Conservation (phyloP, 768 basidiomycete genomes). For the Crassisporium funariophilum region DNA sequence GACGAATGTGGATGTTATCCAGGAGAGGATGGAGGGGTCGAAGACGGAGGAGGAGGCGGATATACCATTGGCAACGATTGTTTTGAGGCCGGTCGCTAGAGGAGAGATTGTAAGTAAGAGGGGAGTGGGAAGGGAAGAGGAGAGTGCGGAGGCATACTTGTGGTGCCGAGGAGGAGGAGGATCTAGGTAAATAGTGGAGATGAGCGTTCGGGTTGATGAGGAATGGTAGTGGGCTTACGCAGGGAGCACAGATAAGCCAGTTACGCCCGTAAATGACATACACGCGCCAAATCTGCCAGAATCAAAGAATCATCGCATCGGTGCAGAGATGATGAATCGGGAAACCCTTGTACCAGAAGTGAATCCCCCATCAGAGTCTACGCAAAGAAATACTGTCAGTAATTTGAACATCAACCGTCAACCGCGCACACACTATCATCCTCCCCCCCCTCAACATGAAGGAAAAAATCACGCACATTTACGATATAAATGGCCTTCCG, state of each 20-base stretch:
- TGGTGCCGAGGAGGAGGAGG: constrained; percentile 24
- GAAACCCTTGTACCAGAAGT: constrained; percentile 19
- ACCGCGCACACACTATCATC: too few species aligned
- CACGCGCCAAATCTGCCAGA: constrained; percentile 27
- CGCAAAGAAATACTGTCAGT: background rate
- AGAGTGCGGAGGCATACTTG: constrained; percentile 12
- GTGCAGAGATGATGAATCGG: background rate
- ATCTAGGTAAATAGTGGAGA: constrained; percentile 9
- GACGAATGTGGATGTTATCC: constrained; percentile 29
- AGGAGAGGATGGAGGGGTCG: constrained; percentile 24
- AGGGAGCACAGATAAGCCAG: constrained; percentile 20
- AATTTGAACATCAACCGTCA: too few species aligned
- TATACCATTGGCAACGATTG: constrained; percentile 23
- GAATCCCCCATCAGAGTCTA: constrained; percentile 30
- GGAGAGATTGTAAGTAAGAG: background rate
- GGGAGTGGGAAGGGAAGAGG: background rate
- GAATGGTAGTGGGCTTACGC: constrained; percentile 15
- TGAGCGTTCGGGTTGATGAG: background rate
- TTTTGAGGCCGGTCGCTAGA: constrained; percentile 27
- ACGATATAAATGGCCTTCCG: constrained; percentile 31
- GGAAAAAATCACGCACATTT: constrained; percentile 19
- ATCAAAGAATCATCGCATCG: background rate
- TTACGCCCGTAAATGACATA: constrained; percentile 28
- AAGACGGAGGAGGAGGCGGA: constrained; percentile 27
- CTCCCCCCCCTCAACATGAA: too few species aligned